Percentiles rank a stretch among this genome's conserved stretches.
Conservation (phyloP, 176 grass and related monocot genomes). For the Eremochloa ophiuroides region DNA sequence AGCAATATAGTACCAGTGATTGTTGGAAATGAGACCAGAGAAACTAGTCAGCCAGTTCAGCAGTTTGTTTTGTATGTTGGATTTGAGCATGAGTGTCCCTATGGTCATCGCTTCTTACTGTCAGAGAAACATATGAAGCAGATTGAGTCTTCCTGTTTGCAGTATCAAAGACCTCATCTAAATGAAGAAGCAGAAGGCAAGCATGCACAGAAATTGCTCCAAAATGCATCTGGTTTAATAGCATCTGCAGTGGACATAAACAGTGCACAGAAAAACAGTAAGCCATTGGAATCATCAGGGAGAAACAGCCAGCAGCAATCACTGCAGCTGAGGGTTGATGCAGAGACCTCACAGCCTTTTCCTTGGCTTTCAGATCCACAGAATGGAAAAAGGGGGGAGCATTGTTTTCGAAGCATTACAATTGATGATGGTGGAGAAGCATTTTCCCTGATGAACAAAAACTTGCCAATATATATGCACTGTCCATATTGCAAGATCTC, state of each 20-base stretch:
- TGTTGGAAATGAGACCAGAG: constrained; percentile 47
- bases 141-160: constrained; percentile 43
- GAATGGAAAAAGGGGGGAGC: constrained; percentile 34
- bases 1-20: constrained; percentile 76
- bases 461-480: constrained; percentile 93
- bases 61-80: constrained; percentile 63
- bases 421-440: constrained; percentile 67
- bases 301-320: constrained; percentile 44
- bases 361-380: constrained; percentile 34
- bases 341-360: constrained; percentile 9
- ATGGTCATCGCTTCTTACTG: constrained; percentile 86
- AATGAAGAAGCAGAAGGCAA: constrained; percentile 44
- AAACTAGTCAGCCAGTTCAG: constrained; percentile 38
- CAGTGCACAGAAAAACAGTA: constrained; percentile 37
- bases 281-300: constrained; percentile 28
- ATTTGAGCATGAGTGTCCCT: constrained; percentile 92
- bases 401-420: constrained; percentile 42
- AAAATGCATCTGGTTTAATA: constrained; percentile 33
- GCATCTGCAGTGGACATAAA: constrained; percentile 9
- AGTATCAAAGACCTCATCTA: constrained; percentile 29
- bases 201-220: constrained; percentile 40
- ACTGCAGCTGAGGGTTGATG: constrained; percentile 21
- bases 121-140: constrained; percentile 78
- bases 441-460: constrained; percentile 85
- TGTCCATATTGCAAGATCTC: constrained; percentile 81